Conservation (phyloP, 192 early-diverging fungal genomes). For the Chytriomyces sp. region DNA sequence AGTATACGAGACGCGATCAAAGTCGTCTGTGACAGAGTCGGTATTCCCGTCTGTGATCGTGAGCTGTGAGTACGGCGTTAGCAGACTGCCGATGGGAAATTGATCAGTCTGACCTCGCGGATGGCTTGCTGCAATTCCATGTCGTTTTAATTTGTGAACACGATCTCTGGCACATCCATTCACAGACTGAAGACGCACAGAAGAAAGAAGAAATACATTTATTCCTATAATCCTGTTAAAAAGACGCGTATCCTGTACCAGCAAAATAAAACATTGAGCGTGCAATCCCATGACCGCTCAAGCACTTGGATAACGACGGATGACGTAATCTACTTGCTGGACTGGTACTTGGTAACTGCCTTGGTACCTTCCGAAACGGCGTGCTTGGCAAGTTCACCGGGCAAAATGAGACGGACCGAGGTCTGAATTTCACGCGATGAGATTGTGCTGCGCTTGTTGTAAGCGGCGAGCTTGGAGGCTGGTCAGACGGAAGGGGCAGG, state of each 20-base stretch:
- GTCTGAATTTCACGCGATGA: conserved; percentile 95
- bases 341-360: conserved; percentile 96
- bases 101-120: conserved; percentile 1
- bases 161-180: too few species aligned
- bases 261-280: too few species aligned
- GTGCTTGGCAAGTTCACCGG: conserved; percentile 95
- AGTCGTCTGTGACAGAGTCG: conserved; percentile 42
- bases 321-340: conserved; percentile 55
- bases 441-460: conserved; percentile 97
- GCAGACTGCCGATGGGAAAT: background rate
- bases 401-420: conserved; percentile 72
- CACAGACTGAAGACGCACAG: background rate
- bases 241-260: background rate
- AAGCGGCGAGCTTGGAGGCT: conserved; percentile 69
- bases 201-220: too few species aligned
- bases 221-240: too few species aligned
- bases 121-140: conserved; percentile 23
- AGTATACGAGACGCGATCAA: conserved; percentile 59
- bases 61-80: conserved; percentile 8
- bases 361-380: conserved; percentile 98
- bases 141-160: too few species aligned
- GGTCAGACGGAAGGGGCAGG: too few species aligned
- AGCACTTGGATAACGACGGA: background rate
- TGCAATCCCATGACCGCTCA: too few species aligned
- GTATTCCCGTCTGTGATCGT: conserved; percentile 6